phyloP scores from a whole-genome alignment of 176 grass and related monocot species.

The Cocos nucifera region DNA sequence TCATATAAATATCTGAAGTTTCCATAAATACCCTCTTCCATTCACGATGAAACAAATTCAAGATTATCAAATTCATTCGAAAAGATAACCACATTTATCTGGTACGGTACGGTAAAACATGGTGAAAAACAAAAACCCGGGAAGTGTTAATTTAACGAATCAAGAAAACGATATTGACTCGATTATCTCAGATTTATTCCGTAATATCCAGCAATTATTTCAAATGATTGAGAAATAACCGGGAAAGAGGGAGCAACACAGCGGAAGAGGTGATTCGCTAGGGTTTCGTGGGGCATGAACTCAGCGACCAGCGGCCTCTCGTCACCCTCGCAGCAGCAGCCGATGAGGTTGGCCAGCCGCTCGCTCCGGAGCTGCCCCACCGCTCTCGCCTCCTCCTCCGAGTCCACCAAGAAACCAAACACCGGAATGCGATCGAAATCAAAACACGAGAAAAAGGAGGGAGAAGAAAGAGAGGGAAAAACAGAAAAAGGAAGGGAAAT shows the following conservation, averaged over 20 bases:
- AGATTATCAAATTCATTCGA: too few species aligned
- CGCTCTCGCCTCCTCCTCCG: conserved; percentile 67
- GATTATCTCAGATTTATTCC: too few species aligned
- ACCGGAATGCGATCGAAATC: not conserved
- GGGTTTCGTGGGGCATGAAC: conserved; percentile 77
- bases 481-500: not conserved
- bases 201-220: too few species aligned
- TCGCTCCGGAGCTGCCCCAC: conserved; percentile 67
- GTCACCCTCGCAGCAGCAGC: conserved; percentile 62
- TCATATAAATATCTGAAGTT: too few species aligned
- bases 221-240: too few species aligned
- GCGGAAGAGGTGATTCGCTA: conserved; percentile 94
- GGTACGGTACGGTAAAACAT: too few species aligned
- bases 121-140: too few species aligned
- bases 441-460: not conserved
- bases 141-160: too few species aligned
- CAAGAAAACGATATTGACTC: too few species aligned
- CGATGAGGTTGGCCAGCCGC: conserved; percentile 59
- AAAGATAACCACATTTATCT: too few species aligned
- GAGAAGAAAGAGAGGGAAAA: not conserved
- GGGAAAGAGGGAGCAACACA: conserved; percentile 23
- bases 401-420: not conserved
- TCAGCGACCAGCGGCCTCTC: conserved; percentile 71
- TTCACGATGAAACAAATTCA: too few species aligned
- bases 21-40: too few species aligned